Evolutionary conservation across 495 filamentous ascomycete species (phyloP), one percentile per base, ranked within the genome.

Genomic region (Aspergillus cristatus): DNA sequence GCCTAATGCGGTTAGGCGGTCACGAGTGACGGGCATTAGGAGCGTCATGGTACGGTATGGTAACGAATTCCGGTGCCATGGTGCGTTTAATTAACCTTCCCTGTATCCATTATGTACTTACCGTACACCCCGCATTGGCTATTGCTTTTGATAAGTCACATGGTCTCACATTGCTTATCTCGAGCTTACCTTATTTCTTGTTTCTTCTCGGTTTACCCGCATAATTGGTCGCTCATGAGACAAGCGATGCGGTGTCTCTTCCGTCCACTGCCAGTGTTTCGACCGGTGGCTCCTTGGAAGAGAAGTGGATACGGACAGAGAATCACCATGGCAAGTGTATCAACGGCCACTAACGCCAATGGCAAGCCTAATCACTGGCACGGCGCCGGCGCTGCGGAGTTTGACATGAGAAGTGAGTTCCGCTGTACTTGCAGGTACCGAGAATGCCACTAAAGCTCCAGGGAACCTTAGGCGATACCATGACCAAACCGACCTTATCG

Each of bases 401-500:
- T 77, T 50, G 81, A 85, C 41, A 70, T 85, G 43, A 39, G 63
- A 33, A 65, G 63, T 67, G 53, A 48, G 56, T 34, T 13, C 20
- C n/a, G 20, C 18, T 32, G 14, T 18, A 55, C 62, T 16, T n/a
- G n/a, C n/a, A n/a, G n/a, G n/a, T n/a, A n/a, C n/a, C n/a, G n/a
- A n/a, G n/a, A 2, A 16, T 20, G 18, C 17, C 34, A 16, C 14
- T 31, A 15, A 17, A 38, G 4, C 34, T 14, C 14, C 14, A 7
- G n/a, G 18, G 16, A 8, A 10, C 20, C 20, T 15, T 26, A 67
- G 63, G 61, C 58, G 89, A 97, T 52, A 84, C 82, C 16, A 75
- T 89, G 63, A 97, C 90, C 6, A 88, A 86, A 1, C 89, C 90
- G 1, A 94, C 86, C 3, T 39, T 28, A 36, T 73, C 79, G 8